Conservation (phyloP, 2,329 filamentous ascomycete species). For the Penicillium hesseltinei region DNA sequence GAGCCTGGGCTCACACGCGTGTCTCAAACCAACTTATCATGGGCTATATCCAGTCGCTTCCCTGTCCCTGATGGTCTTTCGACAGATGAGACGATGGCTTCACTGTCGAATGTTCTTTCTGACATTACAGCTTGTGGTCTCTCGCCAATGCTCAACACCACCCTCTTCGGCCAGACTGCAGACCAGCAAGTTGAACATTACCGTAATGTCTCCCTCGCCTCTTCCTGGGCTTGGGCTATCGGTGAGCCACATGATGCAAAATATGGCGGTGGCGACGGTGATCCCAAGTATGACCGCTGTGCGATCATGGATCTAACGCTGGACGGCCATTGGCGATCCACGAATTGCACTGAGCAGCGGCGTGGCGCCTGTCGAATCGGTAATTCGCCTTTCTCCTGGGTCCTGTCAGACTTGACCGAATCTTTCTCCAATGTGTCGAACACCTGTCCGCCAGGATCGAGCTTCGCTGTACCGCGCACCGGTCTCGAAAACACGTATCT, state of each 20-base stretch:
- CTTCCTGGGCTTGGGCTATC: conserved; percentile 61
- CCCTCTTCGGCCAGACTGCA: conserved; percentile 53
- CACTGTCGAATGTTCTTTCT: conserved; percentile 36
- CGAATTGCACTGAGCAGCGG: conserved; percentile 53
- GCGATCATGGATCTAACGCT: conserved; percentile 52
- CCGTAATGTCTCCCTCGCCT: conserved; percentile 49
- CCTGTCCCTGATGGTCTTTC: conserved; percentile 28
- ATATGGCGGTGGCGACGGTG: conserved; percentile 23
- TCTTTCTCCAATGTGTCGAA: conserved; percentile 47
- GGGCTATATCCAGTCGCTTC: conserved; percentile 43
- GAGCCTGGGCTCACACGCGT: conserved; percentile 42
- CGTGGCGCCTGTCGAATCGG: conserved; percentile 57
- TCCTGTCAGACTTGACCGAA: conserved; percentile 44
- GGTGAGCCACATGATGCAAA: conserved; percentile 55
- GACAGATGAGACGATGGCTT: conserved; percentile 26
- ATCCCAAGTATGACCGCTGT: conserved; percentile 50
- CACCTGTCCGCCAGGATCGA: conserved; percentile 50
- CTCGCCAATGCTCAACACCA: conserved; percentile 58
- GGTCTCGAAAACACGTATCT: conserved; percentile 64
- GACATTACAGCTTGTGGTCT: conserved; percentile 58
- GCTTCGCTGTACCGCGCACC: conserved; percentile 59
- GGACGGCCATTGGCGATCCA: conserved; percentile 57
- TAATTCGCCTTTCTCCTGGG: conserved; percentile 58
- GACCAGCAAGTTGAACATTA: conserved; percentile 48
- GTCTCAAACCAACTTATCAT: conserved; percentile 52